These are phyloP conservation scores for Scutellaria minor DNA, from an alignment of 257 asterid species.

Conservation along the genomic window DNA sequence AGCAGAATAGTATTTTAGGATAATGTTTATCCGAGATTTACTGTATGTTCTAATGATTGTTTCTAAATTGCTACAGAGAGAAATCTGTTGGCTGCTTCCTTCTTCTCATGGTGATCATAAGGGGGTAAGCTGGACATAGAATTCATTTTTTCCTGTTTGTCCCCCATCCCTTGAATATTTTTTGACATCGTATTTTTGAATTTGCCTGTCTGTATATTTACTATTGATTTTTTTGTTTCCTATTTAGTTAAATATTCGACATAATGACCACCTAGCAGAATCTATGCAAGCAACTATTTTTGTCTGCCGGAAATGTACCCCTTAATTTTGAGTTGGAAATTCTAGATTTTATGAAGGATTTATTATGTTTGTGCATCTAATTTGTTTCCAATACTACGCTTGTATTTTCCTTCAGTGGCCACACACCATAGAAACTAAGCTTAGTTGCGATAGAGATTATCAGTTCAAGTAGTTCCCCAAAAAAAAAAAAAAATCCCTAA, in stretches of 20 bases:
- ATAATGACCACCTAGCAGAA: neutral
- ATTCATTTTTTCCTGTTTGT: neutral
- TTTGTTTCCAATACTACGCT: slow-evolving; percentile 2
- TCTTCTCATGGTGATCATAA: slow-evolving; percentile 72
- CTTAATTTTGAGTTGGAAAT: too few relatives aligned
- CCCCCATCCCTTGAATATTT: slow-evolving; percentile 4
- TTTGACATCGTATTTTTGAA: neutral
- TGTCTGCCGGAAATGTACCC: neutral
- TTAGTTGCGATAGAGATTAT: neutral
- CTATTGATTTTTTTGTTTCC: slow-evolving; percentile 12
- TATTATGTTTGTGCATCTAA: neutral
- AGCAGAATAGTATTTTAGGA: neutral
- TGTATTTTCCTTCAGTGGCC: neutral
- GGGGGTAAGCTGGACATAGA: slow-evolving; percentile 75
- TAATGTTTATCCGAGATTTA: slow-evolving; percentile 25
- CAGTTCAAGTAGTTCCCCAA: neutral
- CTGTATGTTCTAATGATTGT: slow-evolving; percentile 32
- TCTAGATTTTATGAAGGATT: neutral
- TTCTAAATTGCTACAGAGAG: slow-evolving; percentile 62
- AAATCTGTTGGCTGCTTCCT: slow-evolving; percentile 93
- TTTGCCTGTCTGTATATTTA: neutral
- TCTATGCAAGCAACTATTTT: neutral
- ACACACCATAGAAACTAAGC: neutral
- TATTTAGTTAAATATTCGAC: neutral
- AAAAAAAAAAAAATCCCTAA: neutral